Conservation (phyloP, 352 stramenopile species). For the Globisporangium alternatum region DNA sequence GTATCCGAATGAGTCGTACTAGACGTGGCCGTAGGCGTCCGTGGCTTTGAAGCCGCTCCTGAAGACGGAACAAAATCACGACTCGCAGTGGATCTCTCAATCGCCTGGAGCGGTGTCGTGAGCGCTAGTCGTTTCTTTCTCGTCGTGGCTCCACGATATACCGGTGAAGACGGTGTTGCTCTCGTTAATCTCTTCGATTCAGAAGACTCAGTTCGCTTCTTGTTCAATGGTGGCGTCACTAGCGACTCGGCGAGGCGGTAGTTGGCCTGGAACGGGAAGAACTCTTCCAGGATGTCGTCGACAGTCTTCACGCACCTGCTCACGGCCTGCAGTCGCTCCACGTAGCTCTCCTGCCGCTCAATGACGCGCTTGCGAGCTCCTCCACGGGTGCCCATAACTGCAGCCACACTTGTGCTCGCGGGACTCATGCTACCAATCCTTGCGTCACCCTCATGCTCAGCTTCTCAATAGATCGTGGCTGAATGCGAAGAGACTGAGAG, state of each 20-base stretch:
- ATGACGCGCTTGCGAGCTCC: background rate
- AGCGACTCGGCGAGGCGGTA: constrained; percentile 21
- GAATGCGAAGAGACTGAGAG: background rate
- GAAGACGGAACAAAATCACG: background rate
- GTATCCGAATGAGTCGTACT: background rate
- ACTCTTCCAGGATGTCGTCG: constrained; percentile 29
- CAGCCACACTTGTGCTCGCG: background rate
- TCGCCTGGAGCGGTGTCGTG: constrained; percentile 8
- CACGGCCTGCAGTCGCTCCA: constrained; percentile 23
- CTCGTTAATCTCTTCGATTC: background rate
- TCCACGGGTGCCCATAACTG: background rate
- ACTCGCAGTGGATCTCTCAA: background rate
- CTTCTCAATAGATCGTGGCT: background rate
- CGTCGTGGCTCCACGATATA: background rate
- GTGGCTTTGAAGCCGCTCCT: background rate
- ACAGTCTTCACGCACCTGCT: constrained; percentile 25
- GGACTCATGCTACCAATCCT: background rate
- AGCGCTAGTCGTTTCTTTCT: constrained; percentile 18
- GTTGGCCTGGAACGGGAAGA: constrained; percentile 31
- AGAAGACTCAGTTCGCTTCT: background rate
- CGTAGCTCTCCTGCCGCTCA: constrained; percentile 12
- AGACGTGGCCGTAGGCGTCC: background rate
- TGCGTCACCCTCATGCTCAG: background rate
- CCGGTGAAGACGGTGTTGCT: background rate
- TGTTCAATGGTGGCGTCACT: background rate